These are phyloP conservation scores for Scedosporium aurantiacum DNA, from an alignment of 2,329 filamentous ascomycete species.

Conservation along the genomic window DNA sequence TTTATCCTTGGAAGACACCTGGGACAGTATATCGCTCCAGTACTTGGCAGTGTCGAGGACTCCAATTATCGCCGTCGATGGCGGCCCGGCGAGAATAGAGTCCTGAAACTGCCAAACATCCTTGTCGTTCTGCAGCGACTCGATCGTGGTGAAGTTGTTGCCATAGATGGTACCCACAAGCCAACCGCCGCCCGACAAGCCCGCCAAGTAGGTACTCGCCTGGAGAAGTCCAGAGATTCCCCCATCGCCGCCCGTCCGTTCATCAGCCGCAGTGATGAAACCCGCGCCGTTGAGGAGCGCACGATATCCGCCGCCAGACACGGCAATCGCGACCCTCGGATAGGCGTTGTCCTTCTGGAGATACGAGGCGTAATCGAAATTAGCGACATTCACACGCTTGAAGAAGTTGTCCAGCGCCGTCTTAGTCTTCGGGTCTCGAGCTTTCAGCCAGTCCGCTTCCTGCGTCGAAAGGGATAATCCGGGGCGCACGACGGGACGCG, in stretches of 20 bases:
- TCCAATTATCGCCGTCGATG: slow-evolving; percentile 18
- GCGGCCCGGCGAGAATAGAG: slow-evolving; percentile 26
- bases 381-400: slow-evolving; percentile 58
- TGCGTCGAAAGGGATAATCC: slow-evolving; percentile 46
- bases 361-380: slow-evolving; percentile 66
- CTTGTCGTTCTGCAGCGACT: slow-evolving; percentile 24
- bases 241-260: slow-evolving; percentile 52
- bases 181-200: slow-evolving; percentile 76
- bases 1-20: slow-evolving; percentile 25
- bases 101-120: slow-evolving; percentile 29
- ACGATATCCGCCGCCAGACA: slow-evolving; percentile 77
- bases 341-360: slow-evolving; percentile 38
- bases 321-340: slow-evolving; percentile 58
- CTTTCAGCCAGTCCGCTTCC: slow-evolving; percentile 64
- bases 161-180: slow-evolving; percentile 69
- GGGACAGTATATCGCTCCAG: slow-evolving; percentile 23
- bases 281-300: slow-evolving; percentile 80
- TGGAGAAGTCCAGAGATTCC: slow-evolving; percentile 75
- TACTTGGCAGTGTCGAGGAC: slow-evolving; percentile 22
- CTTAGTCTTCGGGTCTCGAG: slow-evolving; percentile 61
- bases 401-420: slow-evolving; percentile 67
- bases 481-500: slow-evolving; percentile 59
- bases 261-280: slow-evolving; percentile 68
- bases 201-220: slow-evolving; percentile 67
- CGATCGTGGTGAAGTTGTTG: slow-evolving; percentile 73